Conservation (phyloP, 2,329 filamentous ascomycete species). For the Beauveria medogensis region DNA sequence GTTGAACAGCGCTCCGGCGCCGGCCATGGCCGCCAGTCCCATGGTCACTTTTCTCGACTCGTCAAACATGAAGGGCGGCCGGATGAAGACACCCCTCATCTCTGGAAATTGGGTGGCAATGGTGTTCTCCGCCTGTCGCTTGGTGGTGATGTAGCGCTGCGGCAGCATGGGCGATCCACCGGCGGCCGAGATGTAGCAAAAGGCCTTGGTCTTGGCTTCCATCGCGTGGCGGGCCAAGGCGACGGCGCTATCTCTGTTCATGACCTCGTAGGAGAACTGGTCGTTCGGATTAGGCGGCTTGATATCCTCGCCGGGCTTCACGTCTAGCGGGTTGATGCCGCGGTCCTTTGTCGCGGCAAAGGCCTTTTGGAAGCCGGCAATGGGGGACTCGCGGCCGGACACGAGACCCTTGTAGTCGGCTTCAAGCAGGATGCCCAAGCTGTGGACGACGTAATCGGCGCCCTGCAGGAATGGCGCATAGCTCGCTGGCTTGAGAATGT, state of each 20-base stretch:
- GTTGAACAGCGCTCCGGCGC: slow-evolving; percentile 70
- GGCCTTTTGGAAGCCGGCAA: slow-evolving; percentile 68
- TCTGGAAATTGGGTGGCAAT: slow-evolving; percentile 65
- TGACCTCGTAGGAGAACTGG: slow-evolving; percentile 89
- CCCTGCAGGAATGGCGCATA: slow-evolving; percentile 70
- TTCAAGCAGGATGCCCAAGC: slow-evolving; percentile 91
- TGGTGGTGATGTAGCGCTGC: slow-evolving; percentile 78
- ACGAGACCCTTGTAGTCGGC: slow-evolving; percentile 95
- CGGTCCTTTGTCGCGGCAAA: slow-evolving; percentile 61
- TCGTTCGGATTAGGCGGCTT: slow-evolving; percentile 58
- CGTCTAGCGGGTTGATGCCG: slow-evolving; percentile 62
- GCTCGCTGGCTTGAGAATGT: slow-evolving; percentile 74
- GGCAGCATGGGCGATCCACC: slow-evolving; percentile 80
- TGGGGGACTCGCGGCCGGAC: slow-evolving; percentile 72
- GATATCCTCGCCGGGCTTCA: slow-evolving; percentile 50
- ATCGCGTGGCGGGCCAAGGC: slow-evolving; percentile 71
- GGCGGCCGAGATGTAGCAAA: slow-evolving; percentile 84
- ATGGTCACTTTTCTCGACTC: slow-evolving; percentile 72
- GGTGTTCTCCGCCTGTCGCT: slow-evolving; percentile 77
- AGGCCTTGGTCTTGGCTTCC: slow-evolving; percentile 55
- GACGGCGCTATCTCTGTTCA: slow-evolving; percentile 90
- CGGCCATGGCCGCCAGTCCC: slow-evolving; percentile 71
- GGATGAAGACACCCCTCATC: slow-evolving; percentile 73
- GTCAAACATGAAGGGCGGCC: slow-evolving; percentile 87
- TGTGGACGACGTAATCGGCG: slow-evolving; percentile 84